Evolutionary conservation across 192 early-diverging fungal genomes (phyloP), one percentile per base, ranked within the genome.

Genomic region (Entomortierella parvispora): DNA sequence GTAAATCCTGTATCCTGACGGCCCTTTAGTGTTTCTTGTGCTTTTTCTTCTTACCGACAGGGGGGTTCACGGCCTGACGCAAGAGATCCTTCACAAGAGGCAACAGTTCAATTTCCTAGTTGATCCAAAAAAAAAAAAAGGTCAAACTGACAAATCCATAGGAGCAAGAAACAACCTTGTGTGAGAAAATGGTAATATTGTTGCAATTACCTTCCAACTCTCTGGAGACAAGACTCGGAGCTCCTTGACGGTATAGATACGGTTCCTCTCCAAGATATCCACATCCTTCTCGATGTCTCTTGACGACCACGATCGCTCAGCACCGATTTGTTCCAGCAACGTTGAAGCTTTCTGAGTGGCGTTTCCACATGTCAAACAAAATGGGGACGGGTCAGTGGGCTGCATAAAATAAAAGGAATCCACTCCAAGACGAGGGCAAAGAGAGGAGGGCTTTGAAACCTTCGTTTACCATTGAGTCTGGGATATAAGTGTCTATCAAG

Each of bases 21-120:
- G n/a, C n/a, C 6, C 12, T 34, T 11, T 15, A 22, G 25, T 54
- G 28, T n/a, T 17, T 62, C 6, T 67, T 69, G 62, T 63, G 53
- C 52, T 58, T 40, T 31, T 68, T 58, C 40, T 67, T 50, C 20
- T 34, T 72, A 66, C 65, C 75, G 18, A 68, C 45, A 22, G 60
- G 64, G 34, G 79, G 79, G 56, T 79, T 64, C n/a, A 86, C 60
- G 17, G 84, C 76, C 0, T 70, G 57, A 43, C 77, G 80, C 46
- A 86, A 70, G 6, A 86, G 66, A 46, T 86, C 84, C 58, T 83
- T 86, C 0, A 86, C 84, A 37, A 86, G 44, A 4, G 84, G 84
- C 23, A 86, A 56, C 14, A 86, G 34, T 25, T 67, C 62, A 31
- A 86, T 82, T 37, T 55, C 71, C 84, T 85, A 66, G 18, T 6